These are phyloP conservation scores for Lantana camara DNA, from an alignment of 257 asterid genomes.

Conservation along the genomic window DNA sequence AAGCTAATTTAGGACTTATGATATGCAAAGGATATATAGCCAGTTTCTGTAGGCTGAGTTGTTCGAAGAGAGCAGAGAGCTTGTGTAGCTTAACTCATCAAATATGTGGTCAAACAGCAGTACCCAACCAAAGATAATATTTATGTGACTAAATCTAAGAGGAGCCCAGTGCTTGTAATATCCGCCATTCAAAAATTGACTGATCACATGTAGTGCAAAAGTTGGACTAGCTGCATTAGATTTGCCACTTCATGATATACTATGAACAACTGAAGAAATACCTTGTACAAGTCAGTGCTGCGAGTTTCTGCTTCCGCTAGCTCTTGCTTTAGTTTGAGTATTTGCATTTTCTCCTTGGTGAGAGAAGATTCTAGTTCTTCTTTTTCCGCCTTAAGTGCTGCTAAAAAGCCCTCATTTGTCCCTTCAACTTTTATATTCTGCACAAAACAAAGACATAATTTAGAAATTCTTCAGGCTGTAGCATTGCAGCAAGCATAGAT, in stretches of 20 bases:
- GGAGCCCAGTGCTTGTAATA: background rate
- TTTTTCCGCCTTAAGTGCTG: conserved; percentile 65
- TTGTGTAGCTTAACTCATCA: too few species aligned
- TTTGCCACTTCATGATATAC: conserved; percentile 8
- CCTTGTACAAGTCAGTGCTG: conserved; percentile 81
- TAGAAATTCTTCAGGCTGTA: conserved; percentile 16
- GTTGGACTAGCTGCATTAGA: conserved; percentile 11
- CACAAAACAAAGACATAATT: conserved; percentile 23
- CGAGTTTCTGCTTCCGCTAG: conserved; percentile 72
- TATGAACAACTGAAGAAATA: conserved; percentile 34
- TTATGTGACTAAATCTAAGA: conserved; percentile 10
- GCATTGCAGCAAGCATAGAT: conserved; percentile 14
- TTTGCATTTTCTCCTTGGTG: conserved; percentile 68
- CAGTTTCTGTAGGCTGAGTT: too few species aligned
- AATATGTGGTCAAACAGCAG: background rate
- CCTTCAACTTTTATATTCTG: conserved; percentile 68
- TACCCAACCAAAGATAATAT: conserved; percentile 12
- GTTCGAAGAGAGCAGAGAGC: too few species aligned
- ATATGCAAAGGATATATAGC: too few species aligned
- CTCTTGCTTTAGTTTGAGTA: conserved; percentile 70
- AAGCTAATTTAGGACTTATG: too few species aligned
- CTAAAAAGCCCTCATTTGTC: conserved; percentile 53
- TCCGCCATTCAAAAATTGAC: conserved; percentile 3
- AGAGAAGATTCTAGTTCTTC: conserved; percentile 75
- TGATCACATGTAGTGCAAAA: background rate